Base-by-base conservation (phyloP, 805 yeast genomes). In the Hanseniaspora singularis region DNA sequence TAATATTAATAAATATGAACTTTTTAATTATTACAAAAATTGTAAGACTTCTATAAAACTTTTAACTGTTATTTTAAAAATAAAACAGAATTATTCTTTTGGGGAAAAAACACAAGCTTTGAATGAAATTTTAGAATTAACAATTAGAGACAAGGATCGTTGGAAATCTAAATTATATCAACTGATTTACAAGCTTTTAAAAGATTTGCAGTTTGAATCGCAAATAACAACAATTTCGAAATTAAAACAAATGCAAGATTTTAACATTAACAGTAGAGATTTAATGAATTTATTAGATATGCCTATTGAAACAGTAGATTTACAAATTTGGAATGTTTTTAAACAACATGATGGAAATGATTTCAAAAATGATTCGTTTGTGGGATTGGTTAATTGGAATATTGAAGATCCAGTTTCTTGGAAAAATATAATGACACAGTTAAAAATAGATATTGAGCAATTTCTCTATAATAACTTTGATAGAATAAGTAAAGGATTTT, bases 251-350 rank as follows among this genome's bases (percentile, higher is more conserved):
- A 44, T 37, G 41, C 23, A 37, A 7, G 36, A 39, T 2, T 31
- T 30, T 37, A 19, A 44, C 3, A 44, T 44, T 6, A 44, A 44
- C n/a, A 32, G 23, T 16, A 37, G 48, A 24, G 48, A 44, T 22
- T 24, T 44, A 3, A 44, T 44, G 3, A 44, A 44, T 44, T 32
- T 44, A 3, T 24, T 44, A 20, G 48, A 44, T 37, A 44, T 44
- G 48, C 48, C 48, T 7, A 23, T 37, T 19, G 48, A 44, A 16
- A 37, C 48, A 4, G 36, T 44, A 8, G 40, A 44, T 10, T 37
- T 44, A n/a, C 48, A 44, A 22, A 23, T 44, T n/a, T 44, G 48
- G 48, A 44, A 44, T 37, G 41, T 44, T 2, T 31, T 44, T 3
- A 36, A 44, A 6, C 27, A 36, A 33, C 16, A 38, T 8, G 10